A percentile compares a stretch with the other conserved stretches of the same genome.
Evolutionary conservation across 805 yeast species (phyloP).

Genomic region (Monosporozyma yasuniensis): DNA sequence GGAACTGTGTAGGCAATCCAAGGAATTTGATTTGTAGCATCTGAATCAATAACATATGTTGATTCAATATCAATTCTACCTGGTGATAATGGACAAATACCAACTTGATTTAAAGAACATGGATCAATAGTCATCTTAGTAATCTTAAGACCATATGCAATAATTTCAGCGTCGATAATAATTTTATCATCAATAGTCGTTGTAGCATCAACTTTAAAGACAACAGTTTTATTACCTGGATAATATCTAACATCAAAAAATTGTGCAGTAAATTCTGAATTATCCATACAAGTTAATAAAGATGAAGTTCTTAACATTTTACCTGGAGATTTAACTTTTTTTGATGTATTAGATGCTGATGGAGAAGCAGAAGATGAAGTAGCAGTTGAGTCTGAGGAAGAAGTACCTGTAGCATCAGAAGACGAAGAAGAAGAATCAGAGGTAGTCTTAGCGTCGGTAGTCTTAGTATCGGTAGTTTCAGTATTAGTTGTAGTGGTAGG

Average conservation of each 20-base stretch:
- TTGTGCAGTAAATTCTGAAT: constrained; percentile 80
- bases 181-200: constrained; percentile 71
- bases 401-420: not conserved
- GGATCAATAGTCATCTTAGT: constrained; percentile 47
- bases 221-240: constrained; percentile 55
- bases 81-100: constrained; percentile 74
- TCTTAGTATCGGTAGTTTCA: not conserved
- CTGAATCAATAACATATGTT: constrained; percentile 35
- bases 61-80: constrained; percentile 75
- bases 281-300: constrained; percentile 82
- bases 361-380: not conserved
- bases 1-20: constrained; percentile 84
- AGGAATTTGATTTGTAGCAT: constrained; percentile 52
- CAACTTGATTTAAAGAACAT: constrained; percentile 50
- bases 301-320: constrained; percentile 47
- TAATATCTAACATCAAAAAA: constrained; percentile 66
- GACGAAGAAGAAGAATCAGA: not conserved
- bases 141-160: constrained; percentile 73
- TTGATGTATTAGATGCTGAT: not conserved
- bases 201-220: constrained; percentile 63
- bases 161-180: constrained; percentile 52
- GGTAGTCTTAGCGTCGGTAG: not conserved
- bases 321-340: not conserved
- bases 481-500: not conserved
- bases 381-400: not conserved